Evolutionary conservation across 768 basidiomycete genomes (phyloP).

Genomic region (Boletus tylopilopsis): DNA sequence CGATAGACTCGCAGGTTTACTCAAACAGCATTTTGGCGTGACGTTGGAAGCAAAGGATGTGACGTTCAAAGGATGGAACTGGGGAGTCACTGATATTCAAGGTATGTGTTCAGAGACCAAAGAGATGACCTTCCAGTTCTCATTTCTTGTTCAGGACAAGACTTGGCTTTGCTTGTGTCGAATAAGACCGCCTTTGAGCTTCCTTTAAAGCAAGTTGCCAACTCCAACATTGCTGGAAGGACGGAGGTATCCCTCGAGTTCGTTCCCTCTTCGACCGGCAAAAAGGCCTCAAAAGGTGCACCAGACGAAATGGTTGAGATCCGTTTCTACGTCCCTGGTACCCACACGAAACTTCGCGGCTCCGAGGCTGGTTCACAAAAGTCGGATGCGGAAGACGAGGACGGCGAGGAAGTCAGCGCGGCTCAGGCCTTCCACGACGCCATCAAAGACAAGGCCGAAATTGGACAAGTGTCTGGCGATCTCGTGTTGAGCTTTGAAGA

Average conservation of each 20-base stretch:
- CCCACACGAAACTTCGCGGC: conserved; percentile 53
- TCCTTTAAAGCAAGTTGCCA: conserved; percentile 81
- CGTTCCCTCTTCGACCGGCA: conserved; percentile 42
- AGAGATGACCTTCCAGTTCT: neutral
- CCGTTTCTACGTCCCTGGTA: conserved; percentile 92
- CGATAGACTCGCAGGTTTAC: conserved; percentile 71
- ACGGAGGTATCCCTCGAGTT: conserved; percentile 99
- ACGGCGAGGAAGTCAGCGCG: conserved; percentile 79
- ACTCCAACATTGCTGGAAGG: conserved; percentile 96
- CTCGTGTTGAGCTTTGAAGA: conserved; percentile 94
- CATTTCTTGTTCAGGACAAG: conserved; percentile 56
- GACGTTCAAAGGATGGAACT: conserved; percentile 96
- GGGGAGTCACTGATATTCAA: conserved; percentile 94
- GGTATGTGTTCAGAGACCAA: conserved; percentile 43
- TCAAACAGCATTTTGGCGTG: conserved; percentile 86
- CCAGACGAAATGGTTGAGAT: conserved; percentile 93
- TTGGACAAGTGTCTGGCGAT: conserved; percentile 88
- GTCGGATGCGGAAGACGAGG: conserved; percentile 63
- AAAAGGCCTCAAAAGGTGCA: conserved; percentile 39
- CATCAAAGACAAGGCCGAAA: conserved; percentile 94
- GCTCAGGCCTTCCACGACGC: conserved; percentile 96
- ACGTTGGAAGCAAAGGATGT: conserved; percentile 83
- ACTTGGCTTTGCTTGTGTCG: conserved; percentile 86
- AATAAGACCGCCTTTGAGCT: conserved; percentile 89
- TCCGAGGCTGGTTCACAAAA: conserved; percentile 75